phyloP scores from a whole-genome alignment of 306 rosid species.

The Vachellia pachyceras region DNA sequence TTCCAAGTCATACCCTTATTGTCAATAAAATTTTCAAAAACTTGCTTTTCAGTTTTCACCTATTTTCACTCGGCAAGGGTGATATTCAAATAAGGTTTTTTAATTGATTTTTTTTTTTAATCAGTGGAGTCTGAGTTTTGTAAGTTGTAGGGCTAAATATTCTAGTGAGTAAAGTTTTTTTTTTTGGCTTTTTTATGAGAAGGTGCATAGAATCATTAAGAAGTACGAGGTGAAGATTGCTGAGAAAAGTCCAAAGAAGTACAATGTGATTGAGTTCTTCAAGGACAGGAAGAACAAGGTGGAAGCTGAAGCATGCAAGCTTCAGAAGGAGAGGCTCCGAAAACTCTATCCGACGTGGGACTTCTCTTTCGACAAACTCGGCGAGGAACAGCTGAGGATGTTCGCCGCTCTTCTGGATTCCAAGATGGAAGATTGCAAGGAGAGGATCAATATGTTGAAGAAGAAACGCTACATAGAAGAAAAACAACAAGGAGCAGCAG shows the following conservation, averaged over 20 bases:
- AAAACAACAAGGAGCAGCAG: neutral
- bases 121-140: neutral
- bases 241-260: neutral
- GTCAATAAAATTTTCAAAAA: no score
- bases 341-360: constrained; percentile 41
- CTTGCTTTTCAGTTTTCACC: no score
- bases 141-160: neutral
- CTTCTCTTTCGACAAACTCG: neutral
- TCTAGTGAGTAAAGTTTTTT: neutral
- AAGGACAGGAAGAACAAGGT: constrained; percentile 31
- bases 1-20: no score
- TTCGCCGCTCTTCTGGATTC: constrained; percentile 11
- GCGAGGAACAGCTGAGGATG: neutral
- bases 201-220: neutral
- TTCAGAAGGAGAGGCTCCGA: neutral
- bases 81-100: neutral
- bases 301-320: constrained; percentile 7
- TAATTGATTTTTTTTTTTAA: neutral
- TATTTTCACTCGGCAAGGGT: no score
- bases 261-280: constrained; percentile 25
- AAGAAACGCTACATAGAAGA: neutral
- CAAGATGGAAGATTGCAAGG: constrained; percentile 22
- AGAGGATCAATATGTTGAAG: constrained; percentile 24
- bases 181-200: neutral
- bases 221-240: neutral